phyloP scores from a whole-genome alignment of 257 asterid genomes.

The Solanum paucissectum region DNA sequence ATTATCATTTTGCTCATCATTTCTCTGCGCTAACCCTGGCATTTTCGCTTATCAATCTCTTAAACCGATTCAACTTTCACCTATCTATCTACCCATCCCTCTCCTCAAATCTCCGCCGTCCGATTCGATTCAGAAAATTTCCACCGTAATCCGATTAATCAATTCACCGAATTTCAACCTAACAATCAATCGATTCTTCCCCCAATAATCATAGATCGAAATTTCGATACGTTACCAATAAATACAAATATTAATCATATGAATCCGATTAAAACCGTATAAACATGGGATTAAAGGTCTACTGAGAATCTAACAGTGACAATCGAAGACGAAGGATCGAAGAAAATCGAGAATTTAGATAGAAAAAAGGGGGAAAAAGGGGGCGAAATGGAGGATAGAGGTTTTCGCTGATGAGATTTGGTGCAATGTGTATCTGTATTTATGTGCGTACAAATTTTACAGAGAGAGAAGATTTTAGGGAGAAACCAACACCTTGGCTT shows the following conservation, averaged over 20 bases:
- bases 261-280: neutral
- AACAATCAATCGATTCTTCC: neutral
- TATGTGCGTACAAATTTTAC: neutral
- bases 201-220: slow-evolving; percentile 1
- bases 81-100: neutral
- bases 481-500: neutral
- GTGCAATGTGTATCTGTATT: slow-evolving; percentile 19
- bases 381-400: slow-evolving; percentile 9
- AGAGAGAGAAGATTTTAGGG: neutral
- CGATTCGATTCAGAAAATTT: slow-evolving; percentile 3
- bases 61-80: slow-evolving; percentile 29
- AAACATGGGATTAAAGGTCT: slow-evolving; percentile 12
- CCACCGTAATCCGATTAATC: neutral
- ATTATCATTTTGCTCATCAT: slow-evolving; percentile 25
- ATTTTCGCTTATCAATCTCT: slow-evolving; percentile 34
- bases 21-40: slow-evolving; percentile 73
- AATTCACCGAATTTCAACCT: neutral
- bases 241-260: neutral
- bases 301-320: slow-evolving; percentile 28
- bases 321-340: slow-evolving; percentile 30
- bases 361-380: neutral
- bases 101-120: slow-evolving; percentile 18
- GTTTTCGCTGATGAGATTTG: slow-evolving; percentile 35
- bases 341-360: slow-evolving; percentile 36
- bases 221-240: neutral